Conservation (phyloP, 2,329 filamentous ascomycete species). For the Remersonia thermophila region DNA sequence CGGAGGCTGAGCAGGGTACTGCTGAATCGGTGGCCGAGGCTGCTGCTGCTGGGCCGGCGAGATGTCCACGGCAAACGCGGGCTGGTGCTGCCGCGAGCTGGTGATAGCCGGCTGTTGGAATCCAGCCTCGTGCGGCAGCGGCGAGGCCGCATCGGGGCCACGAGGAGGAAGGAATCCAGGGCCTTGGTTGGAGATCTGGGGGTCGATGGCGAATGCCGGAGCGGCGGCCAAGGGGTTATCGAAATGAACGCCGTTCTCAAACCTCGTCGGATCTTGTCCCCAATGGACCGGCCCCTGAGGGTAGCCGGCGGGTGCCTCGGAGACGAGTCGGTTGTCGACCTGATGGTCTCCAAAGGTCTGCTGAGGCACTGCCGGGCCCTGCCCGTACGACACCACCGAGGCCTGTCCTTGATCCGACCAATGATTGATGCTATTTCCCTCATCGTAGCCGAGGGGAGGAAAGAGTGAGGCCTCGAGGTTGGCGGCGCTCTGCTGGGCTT, state of each 20-base stretch:
- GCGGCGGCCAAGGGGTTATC: constrained; percentile 13
- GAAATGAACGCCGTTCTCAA: constrained; percentile 4
- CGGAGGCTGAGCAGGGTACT: background rate
- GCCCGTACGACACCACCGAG: no score
- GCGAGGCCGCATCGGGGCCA: background rate
- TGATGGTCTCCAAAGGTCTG: no score
- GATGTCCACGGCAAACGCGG: no score
- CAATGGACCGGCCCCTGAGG: no score
- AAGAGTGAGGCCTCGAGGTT: constrained; percentile 8
- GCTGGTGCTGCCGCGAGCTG: constrained; percentile 5
- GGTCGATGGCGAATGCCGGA: constrained; percentile 5
- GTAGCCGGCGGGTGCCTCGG: constrained; percentile 6
- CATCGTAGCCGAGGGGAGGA: constrained; percentile 8
- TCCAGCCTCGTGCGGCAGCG: no score
- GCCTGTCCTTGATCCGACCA: background rate
- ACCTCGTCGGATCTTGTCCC: no score
- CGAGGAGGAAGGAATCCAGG: constrained; percentile 7
- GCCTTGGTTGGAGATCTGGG: constrained; percentile 5
- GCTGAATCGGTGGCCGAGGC: background rate
- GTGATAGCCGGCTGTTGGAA: no score
- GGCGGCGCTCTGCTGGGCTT: constrained; percentile 7
- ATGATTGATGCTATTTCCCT: background rate
- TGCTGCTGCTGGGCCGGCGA: constrained; percentile 3
- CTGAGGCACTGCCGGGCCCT: no score
- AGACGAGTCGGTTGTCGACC: no score